Evolutionary conservation across 2,329 filamentous ascomycete genomes (phyloP), one percentile per base, ranked within the genome.

Genomic region (Teratosphaeria pseudoeucalypti): DNA sequence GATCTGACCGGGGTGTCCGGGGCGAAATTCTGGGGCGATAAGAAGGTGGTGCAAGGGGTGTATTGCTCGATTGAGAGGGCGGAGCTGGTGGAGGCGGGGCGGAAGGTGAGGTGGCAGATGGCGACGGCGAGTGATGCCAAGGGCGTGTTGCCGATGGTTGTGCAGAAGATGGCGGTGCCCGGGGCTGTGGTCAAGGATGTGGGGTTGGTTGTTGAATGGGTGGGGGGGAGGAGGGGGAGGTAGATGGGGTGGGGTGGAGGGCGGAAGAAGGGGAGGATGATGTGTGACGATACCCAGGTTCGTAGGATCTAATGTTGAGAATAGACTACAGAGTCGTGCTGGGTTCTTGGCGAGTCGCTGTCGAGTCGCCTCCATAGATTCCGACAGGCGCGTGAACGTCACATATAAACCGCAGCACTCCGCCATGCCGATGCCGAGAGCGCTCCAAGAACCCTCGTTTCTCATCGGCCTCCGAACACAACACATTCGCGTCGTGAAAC

Each of bases 21-120:
- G 19, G 64, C 66, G 14, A 69, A 73, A 52, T 75, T 75, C 60
- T 34, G 27, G 34, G 61, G 57, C 32, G 69, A 72, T 55, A 58
- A 62, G 2, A 69, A 66, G 58, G 72, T 82, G 2, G 80, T 85
- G 7, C 72, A 81, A 34, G 88, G 82, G 3, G 76, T 77, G 10
- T 90, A 90, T 66, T 82, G 79, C 32, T 86, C 83, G 63, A 77
- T 90, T 1, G 88, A 91, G 75, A 75, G 82, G 54, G 74, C 87
- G 37, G 74, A 79, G 59, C 75, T 79, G 66, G 61, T 80, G 3
- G 72, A 72, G 5, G 70, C 62, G 14, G 68, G 66, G 3, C 58
- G 56, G 32, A 69, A 73, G 5, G 78, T 89, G 54, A 85, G 87
- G 72, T 94, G 89, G 89, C 77, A 86, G 60, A 92, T 92, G 87